These are phyloP conservation scores for Sarcomyxa edulis DNA, from an alignment of 768 basidiomycete genomes.

Conservation along the genomic window DNA sequence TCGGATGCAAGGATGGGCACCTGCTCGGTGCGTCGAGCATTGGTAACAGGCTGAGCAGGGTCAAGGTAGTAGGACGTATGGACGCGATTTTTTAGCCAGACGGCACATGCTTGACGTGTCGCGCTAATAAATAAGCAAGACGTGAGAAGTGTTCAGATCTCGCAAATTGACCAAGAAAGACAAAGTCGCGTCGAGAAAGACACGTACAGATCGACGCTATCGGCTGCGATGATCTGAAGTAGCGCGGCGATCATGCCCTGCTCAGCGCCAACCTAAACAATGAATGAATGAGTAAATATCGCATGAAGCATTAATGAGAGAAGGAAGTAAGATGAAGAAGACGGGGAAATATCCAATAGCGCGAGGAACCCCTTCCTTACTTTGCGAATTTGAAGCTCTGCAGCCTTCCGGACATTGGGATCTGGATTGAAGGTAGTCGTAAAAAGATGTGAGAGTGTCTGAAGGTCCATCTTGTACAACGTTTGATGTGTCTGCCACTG, in stretches of 20 bases:
- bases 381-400: conserved; percentile 85
- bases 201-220: conserved; percentile 72
- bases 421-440: conserved; percentile 77
- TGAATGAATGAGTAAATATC: conserved; percentile 2
- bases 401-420: conserved; percentile 81
- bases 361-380: no score
- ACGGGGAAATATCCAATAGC: no score
- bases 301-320: background rate
- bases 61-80: conserved; percentile 58
- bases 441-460: conserved; percentile 73
- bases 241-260: conserved; percentile 83
- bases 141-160: background rate
- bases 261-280: conserved; percentile 60
- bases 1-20: conserved; percentile 61
- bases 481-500: conserved; percentile 1
- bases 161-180: no score
- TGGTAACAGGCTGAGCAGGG: conserved; percentile 15
- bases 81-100: conserved; percentile 91
- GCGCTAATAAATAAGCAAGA: conserved; percentile 36
- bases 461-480: conserved; percentile 77
- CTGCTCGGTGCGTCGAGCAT: conserved; percentile 49
- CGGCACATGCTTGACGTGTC: conserved; percentile 79
- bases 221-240: conserved; percentile 78
- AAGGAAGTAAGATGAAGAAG: no score
- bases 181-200: conserved; percentile 29